These are phyloP conservation scores for Sextonia rubra DNA, from an alignment of 164 flowering plant genomes.

Conservation along the genomic window DNA sequence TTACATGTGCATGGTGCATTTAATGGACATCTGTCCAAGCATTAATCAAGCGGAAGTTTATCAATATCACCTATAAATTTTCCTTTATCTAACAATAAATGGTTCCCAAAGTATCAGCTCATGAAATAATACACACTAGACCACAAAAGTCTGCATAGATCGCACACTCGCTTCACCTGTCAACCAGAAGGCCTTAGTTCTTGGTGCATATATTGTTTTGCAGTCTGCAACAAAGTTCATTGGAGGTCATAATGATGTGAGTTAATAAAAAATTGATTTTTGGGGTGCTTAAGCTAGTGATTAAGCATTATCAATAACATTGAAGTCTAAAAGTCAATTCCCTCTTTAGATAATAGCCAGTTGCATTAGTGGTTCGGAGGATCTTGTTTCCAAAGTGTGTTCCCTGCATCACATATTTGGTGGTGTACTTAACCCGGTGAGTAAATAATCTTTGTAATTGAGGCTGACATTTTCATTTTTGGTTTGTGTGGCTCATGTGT, in stretches of 20 bases:
- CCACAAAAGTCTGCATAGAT: slow-evolving; percentile 83
- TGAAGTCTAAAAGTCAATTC: not conserved
- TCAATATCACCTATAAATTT: too few relatives aligned
- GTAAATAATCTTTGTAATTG: slow-evolving; percentile 13
- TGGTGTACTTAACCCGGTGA: slow-evolving; percentile 87
- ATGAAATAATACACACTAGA: too few relatives aligned
- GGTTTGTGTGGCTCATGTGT: not conserved
- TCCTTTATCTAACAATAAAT: too few relatives aligned
- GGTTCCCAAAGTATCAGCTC: too few relatives aligned
- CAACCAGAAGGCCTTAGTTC: slow-evolving; percentile 90
- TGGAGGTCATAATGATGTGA: slow-evolving; percentile 93
- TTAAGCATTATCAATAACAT: not conserved
- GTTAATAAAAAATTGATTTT: not conserved
- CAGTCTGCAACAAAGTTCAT: slow-evolving; percentile 93
- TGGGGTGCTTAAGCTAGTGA: not conserved
- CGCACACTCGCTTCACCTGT: slow-evolving; percentile 96
- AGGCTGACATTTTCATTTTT: too few relatives aligned
- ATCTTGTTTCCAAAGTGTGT: slow-evolving; percentile 58
- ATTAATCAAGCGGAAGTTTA: too few relatives aligned
- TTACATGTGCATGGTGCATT: too few relatives aligned
- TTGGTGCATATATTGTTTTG: slow-evolving; percentile 91
- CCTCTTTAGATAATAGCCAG: slow-evolving; percentile 77
- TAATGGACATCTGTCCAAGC: too few relatives aligned
- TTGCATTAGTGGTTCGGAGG: slow-evolving; percentile 76
- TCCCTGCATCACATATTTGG: slow-evolving; percentile 85